Percentiles rank a stretch among this genome's conserved stretches.
These are phyloP conservation scores for Phytophthora parvispora DNA, from an alignment of 352 stramenopile genomes.

Conservation along the genomic window DNA sequence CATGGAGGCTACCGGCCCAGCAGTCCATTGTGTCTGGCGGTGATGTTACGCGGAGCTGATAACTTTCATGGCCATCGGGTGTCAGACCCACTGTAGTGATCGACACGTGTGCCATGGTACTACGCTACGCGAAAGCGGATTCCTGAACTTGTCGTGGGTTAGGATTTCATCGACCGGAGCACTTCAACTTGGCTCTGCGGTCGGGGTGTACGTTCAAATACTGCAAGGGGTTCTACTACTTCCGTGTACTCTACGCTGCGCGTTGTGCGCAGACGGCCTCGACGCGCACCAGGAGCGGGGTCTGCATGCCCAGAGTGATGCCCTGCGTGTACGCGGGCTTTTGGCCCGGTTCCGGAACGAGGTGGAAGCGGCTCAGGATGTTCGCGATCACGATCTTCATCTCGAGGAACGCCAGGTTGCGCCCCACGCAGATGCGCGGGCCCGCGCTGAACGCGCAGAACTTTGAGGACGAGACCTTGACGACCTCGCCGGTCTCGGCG, in stretches of 20 bases:
- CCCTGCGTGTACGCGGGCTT: conserved; percentile 49
- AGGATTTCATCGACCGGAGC: conserved; percentile 3
- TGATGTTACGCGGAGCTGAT: background rate
- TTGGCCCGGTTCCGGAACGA: conserved; percentile 39
- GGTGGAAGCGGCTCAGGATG: conserved; percentile 62
- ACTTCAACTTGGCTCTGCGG: conserved; percentile 19
- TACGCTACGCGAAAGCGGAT: background rate
- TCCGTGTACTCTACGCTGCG: conserved; percentile 5
- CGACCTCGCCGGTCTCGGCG: conserved; percentile 35
- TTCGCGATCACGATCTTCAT: conserved; percentile 66
- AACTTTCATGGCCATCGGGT: background rate
- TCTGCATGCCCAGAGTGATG: conserved; percentile 59
- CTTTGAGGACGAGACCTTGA: conserved; percentile 58
- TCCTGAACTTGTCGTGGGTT: conserved; percentile 2
- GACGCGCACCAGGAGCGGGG: conserved; percentile 38
- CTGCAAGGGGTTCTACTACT: conserved; percentile 2
- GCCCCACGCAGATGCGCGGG: conserved; percentile 60
- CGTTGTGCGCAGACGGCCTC: conserved; percentile 6
- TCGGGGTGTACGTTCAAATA: background rate
- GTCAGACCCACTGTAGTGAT: background rate
- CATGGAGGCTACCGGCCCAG: background rate
- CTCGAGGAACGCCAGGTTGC: conserved; percentile 58
- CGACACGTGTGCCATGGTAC: background rate
- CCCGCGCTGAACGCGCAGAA: conserved; percentile 76
- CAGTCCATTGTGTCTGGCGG: background rate